A percentile compares a stretch with the other conserved stretches of the same genome.
Conservation (phyloP, 2,329 filamentous ascomycete species). For the Diplodia seriata region DNA sequence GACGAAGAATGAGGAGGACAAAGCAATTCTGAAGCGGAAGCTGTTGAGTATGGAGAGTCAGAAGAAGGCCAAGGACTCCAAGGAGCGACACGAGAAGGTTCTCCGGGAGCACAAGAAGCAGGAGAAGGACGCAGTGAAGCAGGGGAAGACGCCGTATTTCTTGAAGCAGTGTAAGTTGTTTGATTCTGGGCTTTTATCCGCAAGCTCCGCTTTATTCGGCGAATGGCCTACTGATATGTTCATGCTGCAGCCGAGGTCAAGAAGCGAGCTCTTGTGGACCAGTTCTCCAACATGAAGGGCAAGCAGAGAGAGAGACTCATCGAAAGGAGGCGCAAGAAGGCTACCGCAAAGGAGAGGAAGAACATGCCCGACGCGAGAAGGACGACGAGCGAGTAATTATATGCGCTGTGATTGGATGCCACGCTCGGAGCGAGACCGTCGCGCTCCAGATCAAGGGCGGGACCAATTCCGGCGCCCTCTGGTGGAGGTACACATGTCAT, state of each 20-base stretch:
- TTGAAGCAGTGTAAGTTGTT: slow-evolving; percentile 71
- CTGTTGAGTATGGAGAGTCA: slow-evolving; percentile 80
- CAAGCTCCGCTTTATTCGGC: neutral
- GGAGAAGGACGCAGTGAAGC: slow-evolving; percentile 83
- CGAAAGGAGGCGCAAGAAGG: slow-evolving; percentile 88
- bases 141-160: slow-evolving; percentile 83
- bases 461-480: neutral
- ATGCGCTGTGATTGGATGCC: neutral
- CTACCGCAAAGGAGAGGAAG: slow-evolving; percentile 81
- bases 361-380: slow-evolving; percentile 52
- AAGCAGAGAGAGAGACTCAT: slow-evolving; percentile 78
- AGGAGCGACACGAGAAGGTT: slow-evolving; percentile 73
- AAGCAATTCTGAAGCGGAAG: slow-evolving; percentile 73
- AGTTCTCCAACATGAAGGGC: slow-evolving; percentile 31
- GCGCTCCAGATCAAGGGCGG: neutral
- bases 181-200: neutral
- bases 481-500: neutral
- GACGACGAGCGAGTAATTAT: slow-evolving; percentile 9
- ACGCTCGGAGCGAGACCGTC: neutral
- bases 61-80: slow-evolving; percentile 72
- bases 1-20: slow-evolving; percentile 69
- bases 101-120: slow-evolving; percentile 76
- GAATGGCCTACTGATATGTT: slow-evolving; percentile 35
- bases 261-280: slow-evolving; percentile 27
- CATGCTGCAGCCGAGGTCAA: slow-evolving; percentile 62